Evolutionary conservation across 345 rosid species (phyloP), one percentile per base, ranked within the genome.

Genomic region (Trapa incisa): DNA sequence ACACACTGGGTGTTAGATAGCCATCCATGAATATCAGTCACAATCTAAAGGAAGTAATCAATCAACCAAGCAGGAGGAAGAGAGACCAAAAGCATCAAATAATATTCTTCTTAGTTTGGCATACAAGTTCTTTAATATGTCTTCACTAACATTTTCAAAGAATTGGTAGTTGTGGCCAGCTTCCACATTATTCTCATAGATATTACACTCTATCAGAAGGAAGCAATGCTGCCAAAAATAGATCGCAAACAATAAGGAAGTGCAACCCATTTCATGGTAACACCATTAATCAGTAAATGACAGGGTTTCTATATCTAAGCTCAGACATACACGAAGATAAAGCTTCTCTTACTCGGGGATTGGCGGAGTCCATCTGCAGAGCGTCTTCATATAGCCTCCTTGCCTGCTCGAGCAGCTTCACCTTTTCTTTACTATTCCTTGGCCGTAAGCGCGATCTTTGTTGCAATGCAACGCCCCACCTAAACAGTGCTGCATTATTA

Each of bases 401-500:
- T 12, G 90, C 88, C 64, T 87, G 88, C 70, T 79, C 79, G 47
- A 87, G 80, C 71, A 85, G 73, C 72, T 85, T 85, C 74, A 80
- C 66, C 78, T 81, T 87, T 74, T 83, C 87, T 67, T 77, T 83
- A 70, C 86, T 72, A 32, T 70, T 80, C 42, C 70, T 15, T n/a
- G 84, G 86, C 75, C 83, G 73, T 66, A 87, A 68, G 38, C 79
- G 86, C 42, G 90, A 87, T 77, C 90, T 82, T 69, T 87, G 87
- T 66, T 87, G 94, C 84, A 87, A 74, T 22, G 68, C 78, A 69
- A 77, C 70, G 39, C 85, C 94, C 94, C 90, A 87, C 80, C 89
- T 79, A 74, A 77, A 81, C 33, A 87, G 65, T 70, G 94, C 92
- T 83, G 86, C 78, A 76, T 22, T 22, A 62, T 48, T 35, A 42